A percentile compares a stretch with the other conserved stretches of the same genome.
phyloP scores from a whole-genome alignment of 495 filamentous ascomycete species.

The Rhypophila decipiens region DNA sequence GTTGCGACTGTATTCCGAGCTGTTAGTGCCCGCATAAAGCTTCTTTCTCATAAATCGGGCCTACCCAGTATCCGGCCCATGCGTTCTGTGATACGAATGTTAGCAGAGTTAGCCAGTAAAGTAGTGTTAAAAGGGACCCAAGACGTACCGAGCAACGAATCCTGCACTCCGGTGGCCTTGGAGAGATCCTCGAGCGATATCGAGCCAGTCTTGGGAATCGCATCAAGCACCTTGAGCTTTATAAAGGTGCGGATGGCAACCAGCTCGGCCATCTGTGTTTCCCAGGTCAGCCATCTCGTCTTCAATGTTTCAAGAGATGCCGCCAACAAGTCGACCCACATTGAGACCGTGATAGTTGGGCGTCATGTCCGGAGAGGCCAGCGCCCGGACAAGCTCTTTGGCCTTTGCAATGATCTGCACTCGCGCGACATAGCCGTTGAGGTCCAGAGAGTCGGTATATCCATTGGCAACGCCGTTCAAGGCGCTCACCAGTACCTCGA shows the following conservation, averaged over 20 bases:
- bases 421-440: conserved; percentile 10
- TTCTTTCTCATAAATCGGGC: too few species aligned
- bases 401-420: conserved; percentile 10
- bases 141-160: conserved; percentile 14
- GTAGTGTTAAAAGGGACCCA: too few species aligned
- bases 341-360: conserved; percentile 19
- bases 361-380: conserved; percentile 9
- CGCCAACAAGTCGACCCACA: background rate
- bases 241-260: conserved; percentile 18
- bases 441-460: conserved; percentile 9
- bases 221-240: conserved; percentile 12
- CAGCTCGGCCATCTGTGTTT: conserved; percentile 16
- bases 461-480: conserved; percentile 6
- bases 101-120: background rate
- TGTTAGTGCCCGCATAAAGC: background rate
- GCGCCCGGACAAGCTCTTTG: conserved; percentile 9
- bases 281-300: background rate
- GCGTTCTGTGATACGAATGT: conserved; percentile 11
- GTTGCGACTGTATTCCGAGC: conserved; percentile 5
- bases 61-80: conserved; percentile 14
- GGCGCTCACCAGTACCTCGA: conserved; percentile 8
- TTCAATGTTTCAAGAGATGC: background rate
- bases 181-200: conserved; percentile 13
- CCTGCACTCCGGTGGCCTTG: conserved; percentile 13
- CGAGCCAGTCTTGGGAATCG: conserved; percentile 10